phyloP scores from a whole-genome alignment of 2,329 filamentous ascomycete genomes.

The Colletotrichum falcatum region DNA sequence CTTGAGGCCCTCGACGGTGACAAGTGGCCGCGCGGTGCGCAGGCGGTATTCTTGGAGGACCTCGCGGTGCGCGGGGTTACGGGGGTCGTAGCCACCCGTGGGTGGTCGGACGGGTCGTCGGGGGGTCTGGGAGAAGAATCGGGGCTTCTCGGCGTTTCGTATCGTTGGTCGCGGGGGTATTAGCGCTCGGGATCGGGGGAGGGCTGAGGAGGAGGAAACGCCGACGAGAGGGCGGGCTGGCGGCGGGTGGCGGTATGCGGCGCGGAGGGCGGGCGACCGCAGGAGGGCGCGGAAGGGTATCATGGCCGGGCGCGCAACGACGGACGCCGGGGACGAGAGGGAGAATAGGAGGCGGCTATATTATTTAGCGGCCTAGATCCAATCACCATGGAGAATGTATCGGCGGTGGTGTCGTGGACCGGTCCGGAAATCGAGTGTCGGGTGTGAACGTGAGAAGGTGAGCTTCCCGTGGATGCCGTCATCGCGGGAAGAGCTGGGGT shows the following conservation, averaged over 20 bases:
- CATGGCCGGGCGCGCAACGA: constrained; percentile 39
- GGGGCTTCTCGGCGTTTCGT: constrained; percentile 19
- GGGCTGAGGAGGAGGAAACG: constrained; percentile 15
- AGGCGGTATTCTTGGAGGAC: constrained; percentile 41
- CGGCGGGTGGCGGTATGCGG: constrained; percentile 8
- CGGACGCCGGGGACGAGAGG: constrained; percentile 1
- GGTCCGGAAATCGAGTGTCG: neutral
- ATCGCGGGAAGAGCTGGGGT: constrained; percentile 6
- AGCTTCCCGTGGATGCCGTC: constrained; percentile 22
- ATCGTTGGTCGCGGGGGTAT: neutral
- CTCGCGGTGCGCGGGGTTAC: constrained; percentile 25
- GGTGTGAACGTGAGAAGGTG: neutral
- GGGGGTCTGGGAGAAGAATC: constrained; percentile 44
- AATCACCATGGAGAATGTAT: neutral
- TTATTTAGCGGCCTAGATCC: neutral
- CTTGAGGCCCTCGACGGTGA: constrained; percentile 49
- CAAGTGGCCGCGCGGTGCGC: constrained; percentile 49
- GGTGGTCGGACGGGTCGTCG: constrained; percentile 5
- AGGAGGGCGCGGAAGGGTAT: constrained; percentile 43
- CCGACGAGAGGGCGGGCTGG: constrained; percentile 7
- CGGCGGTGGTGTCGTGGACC: neutral
- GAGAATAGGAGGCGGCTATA: neutral
- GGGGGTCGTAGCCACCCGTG: constrained; percentile 21
- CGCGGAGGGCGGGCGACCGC: constrained; percentile 29
- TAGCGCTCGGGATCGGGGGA: neutral